phyloP scores from a whole-genome alignment of 306 rosid species.

The Lathyrus oleraceus region DNA sequence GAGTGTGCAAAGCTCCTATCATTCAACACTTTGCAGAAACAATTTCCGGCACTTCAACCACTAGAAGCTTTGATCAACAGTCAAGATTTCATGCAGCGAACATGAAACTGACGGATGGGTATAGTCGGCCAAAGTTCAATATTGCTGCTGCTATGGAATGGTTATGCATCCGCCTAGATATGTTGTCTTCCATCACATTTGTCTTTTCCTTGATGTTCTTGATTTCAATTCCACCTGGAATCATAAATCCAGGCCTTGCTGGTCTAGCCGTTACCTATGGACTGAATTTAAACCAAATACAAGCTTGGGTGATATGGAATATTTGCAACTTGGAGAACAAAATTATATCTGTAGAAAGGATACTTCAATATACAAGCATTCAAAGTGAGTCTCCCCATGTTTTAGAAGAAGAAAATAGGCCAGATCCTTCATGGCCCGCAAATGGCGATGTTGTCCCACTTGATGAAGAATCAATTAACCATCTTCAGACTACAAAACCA shows the following conservation, averaged over 20 bases:
- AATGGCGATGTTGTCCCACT: no score
- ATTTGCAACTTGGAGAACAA: no score
- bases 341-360: no score
- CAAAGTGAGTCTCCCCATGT: no score
- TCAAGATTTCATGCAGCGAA: constrained; percentile 65
- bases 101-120: constrained; percentile 70
- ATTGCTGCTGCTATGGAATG: constrained; percentile 76
- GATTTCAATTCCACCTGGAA: constrained; percentile 67
- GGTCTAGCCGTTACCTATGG: constrained; percentile 91
- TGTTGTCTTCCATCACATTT: constrained; percentile 71
- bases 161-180: constrained; percentile 74
- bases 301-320: no score
- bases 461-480: no score
- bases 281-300: constrained; percentile 68
- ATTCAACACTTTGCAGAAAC: constrained; percentile 88
- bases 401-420: no score
- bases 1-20: constrained; percentile 83
- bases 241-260: constrained; percentile 82
- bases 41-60: constrained; percentile 73
- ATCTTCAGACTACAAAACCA: no score
- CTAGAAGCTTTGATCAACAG: constrained; percentile 82
- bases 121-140: constrained; percentile 69
- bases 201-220: constrained; percentile 66
- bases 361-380: no score
- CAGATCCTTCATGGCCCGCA: no score